phyloP scores from a whole-genome alignment of 2,329 filamentous ascomycete genomes.

The Sporothrix inflata region DNA sequence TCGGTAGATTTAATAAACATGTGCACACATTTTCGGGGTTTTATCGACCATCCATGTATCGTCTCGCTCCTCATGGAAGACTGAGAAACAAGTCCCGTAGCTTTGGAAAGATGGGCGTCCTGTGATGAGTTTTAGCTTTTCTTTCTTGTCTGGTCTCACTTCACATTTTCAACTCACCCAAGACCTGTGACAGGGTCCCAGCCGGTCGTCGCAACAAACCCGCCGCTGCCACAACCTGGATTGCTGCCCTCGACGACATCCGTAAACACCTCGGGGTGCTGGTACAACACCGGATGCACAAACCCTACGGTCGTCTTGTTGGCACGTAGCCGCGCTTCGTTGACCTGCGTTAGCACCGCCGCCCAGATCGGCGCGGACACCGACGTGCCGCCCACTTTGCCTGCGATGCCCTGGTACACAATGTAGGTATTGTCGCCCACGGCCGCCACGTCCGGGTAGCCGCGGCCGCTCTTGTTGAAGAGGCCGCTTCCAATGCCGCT shows the following conservation, averaged over 20 bases:
- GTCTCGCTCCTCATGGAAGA: not conserved
- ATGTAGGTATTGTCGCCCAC: constrained; percentile 38
- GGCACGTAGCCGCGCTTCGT: constrained; percentile 60
- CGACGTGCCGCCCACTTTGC: constrained; percentile 51
- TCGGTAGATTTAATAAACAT: too few species aligned
- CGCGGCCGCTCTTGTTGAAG: constrained; percentile 36
- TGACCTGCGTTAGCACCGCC: constrained; percentile 62
- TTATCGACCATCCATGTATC: too few species aligned
- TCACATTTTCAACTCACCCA: not conserved
- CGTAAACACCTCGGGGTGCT: constrained; percentile 40
- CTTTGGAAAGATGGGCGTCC: constrained; percentile 20
- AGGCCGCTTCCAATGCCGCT: constrained; percentile 29
- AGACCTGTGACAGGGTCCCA: constrained; percentile 34
- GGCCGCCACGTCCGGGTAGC: constrained; percentile 38
- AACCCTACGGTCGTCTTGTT: constrained; percentile 48
- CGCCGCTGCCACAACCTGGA: constrained; percentile 2
- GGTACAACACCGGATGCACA: constrained; percentile 41
- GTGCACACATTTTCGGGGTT: too few species aligned
- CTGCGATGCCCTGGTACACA: constrained; percentile 40
- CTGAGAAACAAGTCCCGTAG: constrained; percentile 20
- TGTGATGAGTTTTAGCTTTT: too few species aligned
- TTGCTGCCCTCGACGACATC: constrained; percentile 43
- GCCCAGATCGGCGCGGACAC: constrained; percentile 62
- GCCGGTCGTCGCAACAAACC: constrained; percentile 18
- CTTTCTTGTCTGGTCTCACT: too few species aligned